A percentile compares a stretch with the other conserved stretches of the same genome.
Evolutionary conservation across 768 basidiomycete species (phyloP).

Genomic region (Lentinula sp.): DNA sequence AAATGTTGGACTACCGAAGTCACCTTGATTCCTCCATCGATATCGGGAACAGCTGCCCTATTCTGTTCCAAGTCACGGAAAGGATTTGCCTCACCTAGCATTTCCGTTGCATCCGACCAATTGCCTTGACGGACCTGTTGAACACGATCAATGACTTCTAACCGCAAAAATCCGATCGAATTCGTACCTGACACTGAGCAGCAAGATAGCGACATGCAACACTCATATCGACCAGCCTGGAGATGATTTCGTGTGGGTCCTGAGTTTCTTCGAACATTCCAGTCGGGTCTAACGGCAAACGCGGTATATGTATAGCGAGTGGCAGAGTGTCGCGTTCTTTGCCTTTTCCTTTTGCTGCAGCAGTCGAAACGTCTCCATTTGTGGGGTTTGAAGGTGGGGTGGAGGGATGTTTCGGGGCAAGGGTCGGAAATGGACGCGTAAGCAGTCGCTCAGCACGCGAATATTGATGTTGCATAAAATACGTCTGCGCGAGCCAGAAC

Average conservation of each 20-base stretch:
- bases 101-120: slow-evolving; percentile 87
- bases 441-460: slow-evolving; percentile 89
- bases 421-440: slow-evolving; percentile 74
- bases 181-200: slow-evolving; percentile 82
- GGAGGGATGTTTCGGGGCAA: slow-evolving; percentile 33
- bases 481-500: slow-evolving; percentile 98
- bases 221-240: slow-evolving; percentile 87
- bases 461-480: slow-evolving; percentile 95
- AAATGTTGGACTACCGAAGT: slow-evolving; percentile 6
- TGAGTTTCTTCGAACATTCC: slow-evolving; percentile 68
- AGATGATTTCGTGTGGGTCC: slow-evolving; percentile 57
- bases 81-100: slow-evolving; percentile 90
- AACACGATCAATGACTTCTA: not conserved
- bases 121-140: slow-evolving; percentile 76
- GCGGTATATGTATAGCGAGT: slow-evolving; percentile 30
- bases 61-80: slow-evolving; percentile 67
- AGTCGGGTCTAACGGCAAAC: slow-evolving; percentile 67
- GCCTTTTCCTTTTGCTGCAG: slow-evolving; percentile 53
- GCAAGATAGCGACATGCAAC: slow-evolving; percentile 95
- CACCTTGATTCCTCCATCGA: slow-evolving; percentile 95
- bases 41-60: slow-evolving; percentile 68
- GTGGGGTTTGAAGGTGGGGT: slow-evolving; percentile 26
- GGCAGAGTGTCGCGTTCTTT: slow-evolving; percentile 43
- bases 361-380: slow-evolving; percentile 35
- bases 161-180: not conserved